Percentiles rank a stretch among this genome's conserved stretches.
These are phyloP conservation scores for Kwoniella sp. DNA, from an alignment of 768 basidiomycete species.

Conservation along the genomic window DNA sequence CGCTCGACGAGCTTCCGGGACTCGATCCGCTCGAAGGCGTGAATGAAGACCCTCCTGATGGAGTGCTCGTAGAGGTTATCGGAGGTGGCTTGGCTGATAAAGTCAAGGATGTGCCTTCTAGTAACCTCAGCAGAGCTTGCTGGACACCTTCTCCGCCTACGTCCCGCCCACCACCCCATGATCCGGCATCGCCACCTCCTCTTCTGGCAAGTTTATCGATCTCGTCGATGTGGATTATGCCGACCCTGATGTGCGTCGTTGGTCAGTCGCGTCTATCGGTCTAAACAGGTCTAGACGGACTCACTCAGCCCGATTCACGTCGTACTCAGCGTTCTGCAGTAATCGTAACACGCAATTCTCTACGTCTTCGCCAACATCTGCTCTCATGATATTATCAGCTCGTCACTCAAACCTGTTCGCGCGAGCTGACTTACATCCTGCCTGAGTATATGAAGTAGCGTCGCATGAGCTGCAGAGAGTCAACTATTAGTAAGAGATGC, in stretches of 20 bases:
- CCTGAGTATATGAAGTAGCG: conserved; percentile 89
- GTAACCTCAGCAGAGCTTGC: conserved; percentile 76
- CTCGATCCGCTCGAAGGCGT: neutral
- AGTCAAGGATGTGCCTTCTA: conserved; percentile 87
- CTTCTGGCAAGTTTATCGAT: conserved; percentile 80
- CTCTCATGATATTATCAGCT: conserved; percentile 8
- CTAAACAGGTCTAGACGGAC: conserved; percentile 9
- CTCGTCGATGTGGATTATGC: conserved; percentile 96
- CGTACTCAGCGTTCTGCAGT: conserved; percentile 86
- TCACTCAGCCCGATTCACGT: conserved; percentile 81
- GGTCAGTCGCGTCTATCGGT: too few species aligned
- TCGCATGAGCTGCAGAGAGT: conserved; percentile 59
- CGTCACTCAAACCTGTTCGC: neutral
- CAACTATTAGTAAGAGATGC: neutral
- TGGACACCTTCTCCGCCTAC: conserved; percentile 97
- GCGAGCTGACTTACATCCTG: conserved; percentile 47
- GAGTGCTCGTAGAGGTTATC: conserved; percentile 26
- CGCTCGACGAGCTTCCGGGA: conserved; percentile 2
- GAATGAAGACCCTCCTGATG: neutral
- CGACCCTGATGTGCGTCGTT: conserved; percentile 64
- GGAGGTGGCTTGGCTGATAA: conserved; percentile 63
- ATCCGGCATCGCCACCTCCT: conserved; percentile 60
- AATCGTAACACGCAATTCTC: conserved; percentile 86
- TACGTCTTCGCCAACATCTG: conserved; percentile 95
- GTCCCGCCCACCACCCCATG: conserved; percentile 63